Evolutionary conservation across 306 rosid genomes (phyloP).

Genomic region (Quercus dentata): DNA sequence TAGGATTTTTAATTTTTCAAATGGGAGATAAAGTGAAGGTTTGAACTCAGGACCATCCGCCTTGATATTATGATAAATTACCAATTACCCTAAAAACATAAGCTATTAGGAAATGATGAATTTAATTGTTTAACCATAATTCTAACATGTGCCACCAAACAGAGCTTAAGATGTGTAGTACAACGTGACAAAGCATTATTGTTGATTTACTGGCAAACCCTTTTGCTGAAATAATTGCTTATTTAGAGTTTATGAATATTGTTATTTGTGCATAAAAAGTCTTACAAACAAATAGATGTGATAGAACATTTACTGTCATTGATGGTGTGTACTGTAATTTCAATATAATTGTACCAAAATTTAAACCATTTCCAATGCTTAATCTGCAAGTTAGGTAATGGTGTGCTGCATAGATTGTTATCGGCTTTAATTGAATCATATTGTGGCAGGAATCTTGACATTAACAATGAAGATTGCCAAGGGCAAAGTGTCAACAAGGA

Average conservation of each 20-base stretch:
- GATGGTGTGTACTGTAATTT: neutral
- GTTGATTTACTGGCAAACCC: neutral
- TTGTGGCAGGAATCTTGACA: neutral
- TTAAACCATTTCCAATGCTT: neutral
- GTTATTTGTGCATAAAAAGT: neutral
- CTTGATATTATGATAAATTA: no score
- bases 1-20: no score
- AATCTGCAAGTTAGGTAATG: neutral
- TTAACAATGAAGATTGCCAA: constrained; percentile 28
- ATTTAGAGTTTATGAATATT: neutral
- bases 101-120: no score
- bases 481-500: constrained; percentile 18
- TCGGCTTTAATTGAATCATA: neutral
- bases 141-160: neutral
- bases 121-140: no score
- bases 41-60: no score
- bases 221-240: no score
- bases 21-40: no score
- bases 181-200: neutral
- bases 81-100: no score
- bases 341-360: neutral
- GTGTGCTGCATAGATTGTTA: neutral
- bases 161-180: neutral
- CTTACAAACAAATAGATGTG: neutral
- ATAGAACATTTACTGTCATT: neutral